phyloP scores from a whole-genome alignment of 192 early-diverging fungal species.

The Entophlyctis luteolus region DNA sequence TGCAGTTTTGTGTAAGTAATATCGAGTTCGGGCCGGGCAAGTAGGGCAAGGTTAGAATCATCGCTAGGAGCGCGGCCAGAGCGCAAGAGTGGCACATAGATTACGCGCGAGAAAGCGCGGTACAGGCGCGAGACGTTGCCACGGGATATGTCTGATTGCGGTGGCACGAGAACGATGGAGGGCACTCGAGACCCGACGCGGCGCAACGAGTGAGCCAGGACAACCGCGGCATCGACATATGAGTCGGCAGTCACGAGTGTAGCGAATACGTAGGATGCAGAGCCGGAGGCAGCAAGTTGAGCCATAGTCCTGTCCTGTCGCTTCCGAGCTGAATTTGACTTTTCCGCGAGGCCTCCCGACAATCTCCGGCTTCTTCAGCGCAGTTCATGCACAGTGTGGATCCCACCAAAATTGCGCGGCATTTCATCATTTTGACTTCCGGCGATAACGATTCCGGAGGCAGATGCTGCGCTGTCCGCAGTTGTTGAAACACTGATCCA shows the following conservation, averaged over 20 bases:
- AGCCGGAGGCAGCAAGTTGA: too few species aligned
- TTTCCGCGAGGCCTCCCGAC: too few species aligned
- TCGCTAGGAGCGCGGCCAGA: conserved; percentile 34
- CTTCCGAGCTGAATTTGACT: too few species aligned
- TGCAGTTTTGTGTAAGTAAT: conserved; percentile 89
- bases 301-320: too few species aligned
- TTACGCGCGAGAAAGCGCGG: conserved; percentile 63
- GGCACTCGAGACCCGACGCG: conserved; percentile 54
- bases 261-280: conserved; percentile 61
- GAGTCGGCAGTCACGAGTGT: conserved; percentile 84
- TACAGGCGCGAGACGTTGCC: conserved; percentile 48
- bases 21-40: conserved; percentile 86
- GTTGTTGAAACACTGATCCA: too few species aligned
- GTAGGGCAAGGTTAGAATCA: conserved; percentile 57
- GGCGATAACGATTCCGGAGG: too few species aligned
- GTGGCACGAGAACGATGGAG: conserved; percentile 61
- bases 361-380: too few species aligned
- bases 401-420: too few species aligned
- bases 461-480: too few species aligned
- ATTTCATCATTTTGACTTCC: too few species aligned
- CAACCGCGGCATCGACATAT: conserved; percentile 81
- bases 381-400: too few species aligned
- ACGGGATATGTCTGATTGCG: conserved; percentile 41
- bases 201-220: conserved; percentile 71
- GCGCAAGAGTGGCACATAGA: conserved; percentile 61